phyloP scores from a whole-genome alignment of 1,284 basidiomycete species.

The Tetrapyrgos nigripes region DNA sequence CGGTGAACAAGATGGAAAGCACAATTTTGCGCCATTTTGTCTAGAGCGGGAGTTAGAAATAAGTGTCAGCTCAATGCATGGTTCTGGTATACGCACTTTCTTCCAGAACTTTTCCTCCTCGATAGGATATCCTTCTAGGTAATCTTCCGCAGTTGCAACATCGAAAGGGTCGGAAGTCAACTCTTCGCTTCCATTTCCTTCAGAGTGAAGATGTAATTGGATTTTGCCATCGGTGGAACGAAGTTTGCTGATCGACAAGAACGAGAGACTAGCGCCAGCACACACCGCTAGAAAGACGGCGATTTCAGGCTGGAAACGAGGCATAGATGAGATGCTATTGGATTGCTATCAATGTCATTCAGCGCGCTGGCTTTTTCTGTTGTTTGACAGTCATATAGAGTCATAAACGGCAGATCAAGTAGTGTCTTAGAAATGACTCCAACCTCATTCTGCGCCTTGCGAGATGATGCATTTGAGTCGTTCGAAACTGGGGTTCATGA shows the following conservation, averaged over 20 bases:
- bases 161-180: conserved; percentile 72
- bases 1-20: conserved; percentile 49
- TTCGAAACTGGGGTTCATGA: too few species aligned
- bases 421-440: too few species aligned
- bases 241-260: conserved; percentile 43
- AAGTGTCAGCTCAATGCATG: conserved; percentile 3
- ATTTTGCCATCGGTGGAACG: conserved; percentile 57
- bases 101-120: conserved; percentile 77
- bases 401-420: too few species aligned
- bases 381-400: too few species aligned
- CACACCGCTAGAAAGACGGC: conserved; percentile 54
- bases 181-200: conserved; percentile 28
- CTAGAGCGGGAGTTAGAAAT: conserved; percentile 37
- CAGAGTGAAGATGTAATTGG: conserved; percentile 54
- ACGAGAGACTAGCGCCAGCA: conserved; percentile 50
- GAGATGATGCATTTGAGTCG: too few species aligned
- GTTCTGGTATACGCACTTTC: conserved; percentile 50
- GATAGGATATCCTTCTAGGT: conserved; percentile 78
- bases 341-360: too few species aligned
- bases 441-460: too few species aligned
- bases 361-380: too few species aligned
- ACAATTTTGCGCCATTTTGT: conserved; percentile 62
- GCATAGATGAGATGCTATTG: too few species aligned
- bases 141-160: conserved; percentile 72
- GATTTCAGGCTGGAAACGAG: conserved; percentile 64